Conservation (phyloP, 352 stramenopile genomes). For the Phytopythium chamaehyphon region DNA sequence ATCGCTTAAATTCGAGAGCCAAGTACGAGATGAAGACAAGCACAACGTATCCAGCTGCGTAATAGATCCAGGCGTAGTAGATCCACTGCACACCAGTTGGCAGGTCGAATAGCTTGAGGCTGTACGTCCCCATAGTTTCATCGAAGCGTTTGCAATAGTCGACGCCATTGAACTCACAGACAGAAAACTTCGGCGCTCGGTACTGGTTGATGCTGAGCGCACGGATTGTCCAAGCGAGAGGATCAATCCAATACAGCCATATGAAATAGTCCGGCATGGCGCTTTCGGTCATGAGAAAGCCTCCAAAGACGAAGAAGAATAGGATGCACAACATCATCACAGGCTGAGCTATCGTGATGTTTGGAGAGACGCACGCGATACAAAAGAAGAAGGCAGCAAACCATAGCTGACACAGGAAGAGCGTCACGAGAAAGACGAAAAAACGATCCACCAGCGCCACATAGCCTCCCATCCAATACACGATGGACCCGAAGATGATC, state of each 20-base stretch:
- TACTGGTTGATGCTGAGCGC: constrained; percentile 69
- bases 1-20: constrained; percentile 47
- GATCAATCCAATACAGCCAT: constrained; percentile 82
- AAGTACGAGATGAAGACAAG: constrained; percentile 34
- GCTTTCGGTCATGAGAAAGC: constrained; percentile 54
- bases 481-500: constrained; percentile 76
- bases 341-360: constrained; percentile 50
- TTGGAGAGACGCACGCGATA: constrained; percentile 39
- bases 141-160: constrained; percentile 45
- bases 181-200: constrained; percentile 27
- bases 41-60: constrained; percentile 39
- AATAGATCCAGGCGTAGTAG: constrained; percentile 55
- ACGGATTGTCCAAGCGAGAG: constrained; percentile 61
- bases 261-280: constrained; percentile 62
- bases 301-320: constrained; percentile 59
- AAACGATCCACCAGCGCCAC: constrained; percentile 36
- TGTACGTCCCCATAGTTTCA: constrained; percentile 38
- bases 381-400: constrained; percentile 73
- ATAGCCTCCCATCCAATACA: constrained; percentile 91
- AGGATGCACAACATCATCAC: constrained; percentile 57
- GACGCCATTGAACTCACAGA: constrained; percentile 41
- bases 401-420: constrained; percentile 64
- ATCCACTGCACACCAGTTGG: constrained; percentile 45
- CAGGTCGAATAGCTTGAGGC: constrained; percentile 45
- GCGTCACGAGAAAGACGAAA: constrained; percentile 55